phyloP scores from a whole-genome alignment of 768 basidiomycete genomes.

The Tricholoma matsutake region DNA sequence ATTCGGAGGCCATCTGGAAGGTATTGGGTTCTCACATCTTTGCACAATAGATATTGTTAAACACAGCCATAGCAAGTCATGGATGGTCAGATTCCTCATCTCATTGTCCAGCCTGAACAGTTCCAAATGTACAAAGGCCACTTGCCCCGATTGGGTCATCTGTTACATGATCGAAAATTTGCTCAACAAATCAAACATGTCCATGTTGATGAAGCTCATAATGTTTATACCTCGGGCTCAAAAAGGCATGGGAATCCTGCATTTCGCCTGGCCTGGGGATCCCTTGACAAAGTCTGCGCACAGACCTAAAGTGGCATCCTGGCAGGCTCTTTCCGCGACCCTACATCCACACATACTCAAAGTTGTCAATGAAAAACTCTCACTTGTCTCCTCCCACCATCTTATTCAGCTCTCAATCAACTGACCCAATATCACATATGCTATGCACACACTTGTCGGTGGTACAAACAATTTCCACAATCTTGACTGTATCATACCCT shows the following conservation, averaged over 20 bases:
- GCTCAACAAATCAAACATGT: background rate
- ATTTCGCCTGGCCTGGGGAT: background rate
- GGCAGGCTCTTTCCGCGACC: background rate
- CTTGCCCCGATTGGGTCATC: background rate
- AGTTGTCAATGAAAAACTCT: background rate
- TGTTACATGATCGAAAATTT: background rate
- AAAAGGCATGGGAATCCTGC: background rate
- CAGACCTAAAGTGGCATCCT: background rate
- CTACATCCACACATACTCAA: background rate
- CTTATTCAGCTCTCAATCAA: background rate
- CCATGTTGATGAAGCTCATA: background rate
- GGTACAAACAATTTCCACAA: background rate
- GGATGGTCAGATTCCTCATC: background rate
- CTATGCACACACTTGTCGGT: background rate
- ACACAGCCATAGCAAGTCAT: background rate
- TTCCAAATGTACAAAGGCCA: background rate
- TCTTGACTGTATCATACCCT: background rate
- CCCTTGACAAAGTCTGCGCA: background rate
- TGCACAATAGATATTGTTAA: background rate
- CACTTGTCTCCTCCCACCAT: background rate
- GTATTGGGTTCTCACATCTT: too few species aligned
- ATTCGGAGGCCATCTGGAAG: background rate
- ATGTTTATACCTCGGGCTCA: background rate
- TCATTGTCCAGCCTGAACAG: background rate
- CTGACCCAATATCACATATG: background rate